Conservation (phyloP, 1,284 basidiomycete species). For the Amylostereum chailletii region DNA sequence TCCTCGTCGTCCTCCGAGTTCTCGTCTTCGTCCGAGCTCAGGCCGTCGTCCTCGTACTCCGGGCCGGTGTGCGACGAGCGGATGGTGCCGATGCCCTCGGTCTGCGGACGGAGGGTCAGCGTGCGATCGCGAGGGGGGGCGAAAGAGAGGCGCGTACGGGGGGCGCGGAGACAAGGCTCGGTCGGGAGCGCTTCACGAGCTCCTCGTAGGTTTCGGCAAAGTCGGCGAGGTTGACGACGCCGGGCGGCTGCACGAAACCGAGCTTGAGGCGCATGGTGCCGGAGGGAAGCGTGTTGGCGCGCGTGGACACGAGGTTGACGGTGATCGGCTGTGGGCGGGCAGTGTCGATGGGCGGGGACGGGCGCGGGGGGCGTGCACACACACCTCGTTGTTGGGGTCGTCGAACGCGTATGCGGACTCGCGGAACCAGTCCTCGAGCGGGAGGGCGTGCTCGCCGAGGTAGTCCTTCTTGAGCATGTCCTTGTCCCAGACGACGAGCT, state of each 20-base stretch:
- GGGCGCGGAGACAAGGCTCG: conserved; percentile 68
- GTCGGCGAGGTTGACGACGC: conserved; percentile 25
- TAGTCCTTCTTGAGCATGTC: conserved; percentile 88
- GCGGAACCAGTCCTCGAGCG: conserved; percentile 76
- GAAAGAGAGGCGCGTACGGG: conserved; percentile 50
- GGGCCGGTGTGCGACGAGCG: conserved; percentile 54
- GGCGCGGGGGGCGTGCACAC: conserved; percentile 10
- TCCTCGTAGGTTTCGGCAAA: conserved; percentile 58
- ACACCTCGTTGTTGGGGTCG: conserved; percentile 49
- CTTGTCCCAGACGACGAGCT: conserved; percentile 91
- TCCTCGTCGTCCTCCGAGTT: conserved; percentile 25
- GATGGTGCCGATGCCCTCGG: conserved; percentile 83
- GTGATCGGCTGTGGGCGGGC: conserved; percentile 38
- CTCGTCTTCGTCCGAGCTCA: conserved; percentile 52
- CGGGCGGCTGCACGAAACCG: conserved; percentile 57
- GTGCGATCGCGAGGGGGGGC: neutral
- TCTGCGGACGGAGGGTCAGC: conserved; percentile 35
- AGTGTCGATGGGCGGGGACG: conserved; percentile 10
- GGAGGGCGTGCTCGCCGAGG: conserved; percentile 79
- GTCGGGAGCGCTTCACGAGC: conserved; percentile 54
- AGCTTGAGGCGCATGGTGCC: conserved; percentile 69
- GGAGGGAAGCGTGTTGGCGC: conserved; percentile 47
- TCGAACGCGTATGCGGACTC: conserved; percentile 45
- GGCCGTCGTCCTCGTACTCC: conserved; percentile 69
- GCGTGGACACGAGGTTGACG: conserved; percentile 55